A percentile compares a stretch with the other conserved stretches of the same genome.
phyloP scores from a whole-genome alignment of 2,329 filamentous ascomycete genomes.

The Aureobasidium melanogenum region DNA sequence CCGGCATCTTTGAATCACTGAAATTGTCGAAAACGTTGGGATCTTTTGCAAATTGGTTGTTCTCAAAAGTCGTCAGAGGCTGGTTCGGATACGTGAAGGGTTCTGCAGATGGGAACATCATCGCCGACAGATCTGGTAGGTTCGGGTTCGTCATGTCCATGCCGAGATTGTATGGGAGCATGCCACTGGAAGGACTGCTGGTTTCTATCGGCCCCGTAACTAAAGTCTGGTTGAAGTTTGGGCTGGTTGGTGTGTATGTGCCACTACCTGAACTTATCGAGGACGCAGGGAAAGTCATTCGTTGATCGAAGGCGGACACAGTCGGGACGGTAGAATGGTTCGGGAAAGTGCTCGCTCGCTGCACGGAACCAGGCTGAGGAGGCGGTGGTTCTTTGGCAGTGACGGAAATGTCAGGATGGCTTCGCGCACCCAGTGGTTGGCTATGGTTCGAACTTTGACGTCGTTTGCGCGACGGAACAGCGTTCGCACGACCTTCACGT shows the following conservation, averaged over 20 bases:
- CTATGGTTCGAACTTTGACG: conserved; percentile 23
- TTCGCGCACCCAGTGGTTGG: conserved; percentile 3
- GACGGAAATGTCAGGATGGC: conserved; percentile 14
- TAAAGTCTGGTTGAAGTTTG: conserved; percentile 2
- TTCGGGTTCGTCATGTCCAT: conserved; percentile 27
- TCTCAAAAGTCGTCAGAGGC: conserved; percentile 53
- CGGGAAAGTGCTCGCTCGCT: conserved; percentile 32
- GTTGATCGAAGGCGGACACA: background rate
- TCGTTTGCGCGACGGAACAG: conserved; percentile 38
- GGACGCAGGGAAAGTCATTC: conserved; percentile 6
- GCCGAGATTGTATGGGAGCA: conserved; percentile 9
- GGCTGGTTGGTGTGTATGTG: conserved; percentile 12
- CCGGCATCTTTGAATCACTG: background rate
- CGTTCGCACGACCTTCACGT: conserved; percentile 38
- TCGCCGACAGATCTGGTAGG: conserved; percentile 61
- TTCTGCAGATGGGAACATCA: conserved; percentile 74
- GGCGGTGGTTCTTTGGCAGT: background rate
- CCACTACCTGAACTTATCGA: conserved; percentile 9
- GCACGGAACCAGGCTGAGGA: background rate
- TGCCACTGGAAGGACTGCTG: conserved; percentile 7
- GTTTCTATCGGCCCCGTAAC: background rate
- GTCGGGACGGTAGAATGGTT: conserved; percentile 15
- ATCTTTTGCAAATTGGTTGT: conserved; percentile 30
- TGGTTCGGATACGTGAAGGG: conserved; percentile 74
- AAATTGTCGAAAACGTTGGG: conserved; percentile 11